These are phyloP conservation scores for Colletotrichum aenigma DNA, from an alignment of 2,329 filamentous ascomycete genomes.

Conservation along the genomic window DNA sequence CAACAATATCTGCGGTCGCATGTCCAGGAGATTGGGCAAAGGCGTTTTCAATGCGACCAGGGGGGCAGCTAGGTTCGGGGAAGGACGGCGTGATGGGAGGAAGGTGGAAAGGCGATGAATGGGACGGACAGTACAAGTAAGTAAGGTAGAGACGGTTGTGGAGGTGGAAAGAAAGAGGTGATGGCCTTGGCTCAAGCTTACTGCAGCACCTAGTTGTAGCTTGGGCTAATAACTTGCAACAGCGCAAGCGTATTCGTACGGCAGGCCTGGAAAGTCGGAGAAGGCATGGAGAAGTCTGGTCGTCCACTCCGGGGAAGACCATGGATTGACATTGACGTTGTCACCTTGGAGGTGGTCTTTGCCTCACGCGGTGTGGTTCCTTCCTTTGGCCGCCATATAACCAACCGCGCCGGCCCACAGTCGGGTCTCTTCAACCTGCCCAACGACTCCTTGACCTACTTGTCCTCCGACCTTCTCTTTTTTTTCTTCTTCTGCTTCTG, in stretches of 20 bases:
- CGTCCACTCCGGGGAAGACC: background rate
- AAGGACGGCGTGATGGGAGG: background rate
- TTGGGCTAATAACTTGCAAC: background rate
- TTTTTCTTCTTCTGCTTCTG: background rate
- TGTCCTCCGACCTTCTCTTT: background rate
- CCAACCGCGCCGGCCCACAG: background rate
- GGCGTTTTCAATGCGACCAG: background rate
- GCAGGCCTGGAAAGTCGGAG: background rate
- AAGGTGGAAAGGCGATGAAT: background rate
- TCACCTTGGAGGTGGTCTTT: background rate
- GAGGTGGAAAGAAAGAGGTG: background rate
- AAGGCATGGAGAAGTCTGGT: background rate
- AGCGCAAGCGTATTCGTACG: background rate
- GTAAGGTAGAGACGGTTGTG: background rate
- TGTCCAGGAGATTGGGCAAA: background rate
- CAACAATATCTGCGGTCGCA: background rate
- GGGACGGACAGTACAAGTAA: background rate
- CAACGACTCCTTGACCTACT: background rate
- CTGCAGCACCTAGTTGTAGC: background rate
- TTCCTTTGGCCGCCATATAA: background rate
- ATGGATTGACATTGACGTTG: slow-evolving; percentile 9
- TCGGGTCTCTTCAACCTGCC: background rate
- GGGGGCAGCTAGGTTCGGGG: background rate
- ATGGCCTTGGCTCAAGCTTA: background rate
- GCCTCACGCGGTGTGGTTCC: background rate